Percentiles rank a stretch among this genome's conserved stretches.
Evolutionary conservation across 2,329 filamentous ascomycete species (phyloP).

Genomic region (Pestalotiopsis sp.): DNA sequence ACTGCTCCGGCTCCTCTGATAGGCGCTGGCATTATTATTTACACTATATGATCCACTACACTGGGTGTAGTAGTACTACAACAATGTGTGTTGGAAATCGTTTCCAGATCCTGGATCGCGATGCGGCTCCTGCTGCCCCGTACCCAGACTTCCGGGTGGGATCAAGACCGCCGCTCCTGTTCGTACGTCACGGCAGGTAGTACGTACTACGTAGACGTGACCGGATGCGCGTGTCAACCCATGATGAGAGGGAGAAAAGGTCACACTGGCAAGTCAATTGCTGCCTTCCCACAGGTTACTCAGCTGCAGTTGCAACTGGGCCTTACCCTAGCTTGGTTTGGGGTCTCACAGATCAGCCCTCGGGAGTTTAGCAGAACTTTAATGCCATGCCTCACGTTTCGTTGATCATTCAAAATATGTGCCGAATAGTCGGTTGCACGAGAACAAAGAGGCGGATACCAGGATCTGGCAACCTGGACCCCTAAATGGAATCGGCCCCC

Average conservation of each 20-base stretch:
- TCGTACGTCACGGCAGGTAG: background rate
- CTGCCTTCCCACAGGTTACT: background rate
- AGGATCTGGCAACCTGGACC: slow-evolving; percentile 22
- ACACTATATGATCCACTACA: no score
- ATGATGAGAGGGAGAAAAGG: background rate
- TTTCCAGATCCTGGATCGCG: background rate
- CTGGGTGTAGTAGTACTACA: background rate
- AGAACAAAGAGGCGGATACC: slow-evolving; percentile 18
- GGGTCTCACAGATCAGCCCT: slow-evolving; percentile 21
- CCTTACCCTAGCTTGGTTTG: slow-evolving; percentile 22
- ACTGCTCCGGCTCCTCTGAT: background rate
- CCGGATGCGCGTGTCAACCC: background rate
- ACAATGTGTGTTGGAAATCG: background rate
- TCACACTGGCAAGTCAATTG: background rate
- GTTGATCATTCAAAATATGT: slow-evolving; percentile 18
- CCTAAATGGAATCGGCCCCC: slow-evolving; percentile 17
- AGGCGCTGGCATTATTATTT: background rate
- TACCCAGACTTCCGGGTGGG: background rate
- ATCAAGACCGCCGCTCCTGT: background rate
- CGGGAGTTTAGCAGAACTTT: slow-evolving; percentile 18
- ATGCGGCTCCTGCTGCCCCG: background rate
- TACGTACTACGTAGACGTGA: background rate
- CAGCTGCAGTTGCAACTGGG: background rate
- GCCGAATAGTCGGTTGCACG: slow-evolving; percentile 6
- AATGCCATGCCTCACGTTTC: slow-evolving; percentile 14